Evolutionary conservation across 305 asterid species (phyloP), one percentile per base, ranked within the genome.

Genomic region (Plantago coronopus): DNA sequence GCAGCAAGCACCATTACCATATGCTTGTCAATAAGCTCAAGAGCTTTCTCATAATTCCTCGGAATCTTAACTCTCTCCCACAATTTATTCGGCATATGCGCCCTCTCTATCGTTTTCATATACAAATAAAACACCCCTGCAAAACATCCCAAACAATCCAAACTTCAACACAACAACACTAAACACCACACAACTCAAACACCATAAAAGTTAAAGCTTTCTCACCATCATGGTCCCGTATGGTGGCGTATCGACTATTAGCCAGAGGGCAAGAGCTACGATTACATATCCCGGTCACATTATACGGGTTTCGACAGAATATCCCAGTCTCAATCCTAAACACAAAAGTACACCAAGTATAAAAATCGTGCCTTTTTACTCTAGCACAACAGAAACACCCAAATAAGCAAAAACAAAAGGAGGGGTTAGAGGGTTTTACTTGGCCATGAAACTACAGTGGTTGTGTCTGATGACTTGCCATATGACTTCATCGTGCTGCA

Each of bases 231-330:
- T 81, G 95, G 15, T 91, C 97, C n/a, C 95, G 78, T 27, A 89
- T 89, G 25, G 98, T 91, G 59, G 95, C 95, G 58, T 93, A 93
- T 72, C 98, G 90, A 67, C 98, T 93, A 65, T 93, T 93, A 9
- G 98, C 97, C 6, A 93, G 87, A 63, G 96, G 98, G 69, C 96
- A 93, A 10, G 98, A 93, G 79, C 97, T 89, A 77, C 96, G 95
- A 51, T 93, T 93, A 73, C 98, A 91, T 49, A 82, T 69, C n/a
- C 98, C 95, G 42, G 95, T 89, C 38, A 85, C 85, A 43, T 89
- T 89, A 69, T 87, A 89, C 14, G 95, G 95, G 61, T 87, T 89
- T 46, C 95, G 96, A 62, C 98, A 91, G 70, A 91, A 88, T 51
- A 72, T 79, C 47, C 91, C 95, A 25, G 98, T 83, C 51, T 83